phyloP scores from a whole-genome alignment of 768 basidiomycete genomes.

The Termitomyces titanicus region DNA sequence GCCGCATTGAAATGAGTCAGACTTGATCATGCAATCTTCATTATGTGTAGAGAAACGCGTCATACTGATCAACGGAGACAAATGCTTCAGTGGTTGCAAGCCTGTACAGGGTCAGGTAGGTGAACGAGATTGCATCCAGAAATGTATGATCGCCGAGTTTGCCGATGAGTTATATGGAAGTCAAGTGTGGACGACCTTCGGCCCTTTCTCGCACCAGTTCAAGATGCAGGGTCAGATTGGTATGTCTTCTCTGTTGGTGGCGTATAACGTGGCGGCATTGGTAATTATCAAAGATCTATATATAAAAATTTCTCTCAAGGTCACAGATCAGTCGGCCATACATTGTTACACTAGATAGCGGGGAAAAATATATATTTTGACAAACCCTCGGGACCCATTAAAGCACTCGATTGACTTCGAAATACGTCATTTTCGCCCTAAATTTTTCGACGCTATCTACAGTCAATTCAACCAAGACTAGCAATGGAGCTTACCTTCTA shows the following conservation, averaged over 20 bases:
- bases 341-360: background rate
- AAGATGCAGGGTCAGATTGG: background rate
- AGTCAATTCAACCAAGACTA: too few relatives aligned
- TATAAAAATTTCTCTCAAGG: background rate
- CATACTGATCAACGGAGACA: background rate
- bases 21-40: too few relatives aligned
- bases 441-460: too few relatives aligned
- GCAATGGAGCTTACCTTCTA: too few relatives aligned
- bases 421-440: too few relatives aligned
- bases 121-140: background rate
- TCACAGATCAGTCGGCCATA: background rate
- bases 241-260: background rate
- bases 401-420: too few relatives aligned
- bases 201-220: background rate
- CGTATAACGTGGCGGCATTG: conserved; percentile 2
- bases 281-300: background rate
- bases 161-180: background rate
- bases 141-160: background rate
- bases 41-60: too few relatives aligned
- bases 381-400: too few relatives aligned
- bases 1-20: too few relatives aligned
- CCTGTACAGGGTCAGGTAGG: conserved; percentile 1
- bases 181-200: too few relatives aligned
- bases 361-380: background rate
- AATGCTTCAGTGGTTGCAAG: background rate